These are phyloP conservation scores for Eurotiales sp. DNA, from an alignment of 2,329 filamentous ascomycete genomes.

Conservation along the genomic window DNA sequence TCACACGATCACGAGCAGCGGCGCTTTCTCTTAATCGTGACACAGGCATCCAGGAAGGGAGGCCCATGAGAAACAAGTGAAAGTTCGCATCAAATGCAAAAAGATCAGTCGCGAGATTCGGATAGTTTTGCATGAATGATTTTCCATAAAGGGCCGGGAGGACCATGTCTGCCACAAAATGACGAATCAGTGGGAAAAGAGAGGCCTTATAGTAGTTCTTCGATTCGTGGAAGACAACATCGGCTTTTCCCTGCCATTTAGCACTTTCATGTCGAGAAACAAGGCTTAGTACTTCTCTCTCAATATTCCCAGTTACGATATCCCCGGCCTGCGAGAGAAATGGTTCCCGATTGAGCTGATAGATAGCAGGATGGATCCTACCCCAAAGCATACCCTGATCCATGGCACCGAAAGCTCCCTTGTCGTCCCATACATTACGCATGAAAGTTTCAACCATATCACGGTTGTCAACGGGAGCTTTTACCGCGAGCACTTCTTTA, in stretches of 20 bases:
- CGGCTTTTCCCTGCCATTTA: background rate
- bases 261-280: background rate
- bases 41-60: background rate
- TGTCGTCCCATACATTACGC: slow-evolving; percentile 1
- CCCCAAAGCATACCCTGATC: background rate
- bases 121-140: background rate
- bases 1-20: background rate
- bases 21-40: background rate
- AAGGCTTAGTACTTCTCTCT: background rate
- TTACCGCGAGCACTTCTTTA: background rate
- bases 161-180: slow-evolving; percentile 1
- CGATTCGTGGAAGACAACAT: background rate
- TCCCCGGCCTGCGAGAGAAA: background rate
- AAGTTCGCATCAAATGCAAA: slow-evolving; percentile 1
- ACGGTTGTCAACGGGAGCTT: background rate
- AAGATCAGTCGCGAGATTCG: background rate
- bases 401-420: background rate
- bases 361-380: background rate
- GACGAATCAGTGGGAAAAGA: slow-evolving; percentile 1
- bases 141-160: background rate
- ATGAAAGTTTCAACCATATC: background rate
- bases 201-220: background rate
- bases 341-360: background rate
- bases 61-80: slow-evolving; percentile 3
- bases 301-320: background rate